Conservation (phyloP, 768 basidiomycete species). For the Mycena rosella region DNA sequence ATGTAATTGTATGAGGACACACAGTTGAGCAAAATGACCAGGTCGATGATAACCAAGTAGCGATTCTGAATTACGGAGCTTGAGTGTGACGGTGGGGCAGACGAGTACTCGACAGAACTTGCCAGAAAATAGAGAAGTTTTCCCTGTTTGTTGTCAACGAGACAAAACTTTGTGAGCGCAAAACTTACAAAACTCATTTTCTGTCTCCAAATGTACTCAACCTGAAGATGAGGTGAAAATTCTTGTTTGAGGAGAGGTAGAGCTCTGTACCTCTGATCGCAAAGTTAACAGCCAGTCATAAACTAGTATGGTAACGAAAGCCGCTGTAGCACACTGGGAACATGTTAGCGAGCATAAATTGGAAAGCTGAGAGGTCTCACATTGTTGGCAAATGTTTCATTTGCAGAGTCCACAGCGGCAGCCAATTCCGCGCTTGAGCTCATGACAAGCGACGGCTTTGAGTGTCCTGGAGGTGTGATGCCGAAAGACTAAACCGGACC, state of each 20-base stretch:
- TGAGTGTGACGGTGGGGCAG: not conserved
- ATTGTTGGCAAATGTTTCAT: conserved; percentile 1
- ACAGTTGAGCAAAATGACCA: conserved; percentile 7
- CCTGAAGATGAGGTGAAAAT: not conserved
- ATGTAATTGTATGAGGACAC: not conserved
- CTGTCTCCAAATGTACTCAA: conserved; percentile 7
- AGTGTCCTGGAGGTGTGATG: too few species aligned
- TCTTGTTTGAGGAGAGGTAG: not conserved
- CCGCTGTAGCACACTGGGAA: not conserved
- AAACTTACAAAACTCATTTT: conserved; percentile 4
- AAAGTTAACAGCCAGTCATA: conserved; percentile 4
- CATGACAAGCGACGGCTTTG: too few species aligned
- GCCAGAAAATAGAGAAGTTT: not conserved
- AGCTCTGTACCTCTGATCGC: not conserved
- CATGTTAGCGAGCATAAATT: not conserved
- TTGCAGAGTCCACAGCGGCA: not conserved
- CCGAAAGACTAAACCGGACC: too few species aligned
- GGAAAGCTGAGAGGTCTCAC: not conserved
- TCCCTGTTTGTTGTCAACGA: not conserved
- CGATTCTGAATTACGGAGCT: not conserved
- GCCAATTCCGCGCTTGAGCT: too few species aligned
- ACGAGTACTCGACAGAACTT: not conserved
- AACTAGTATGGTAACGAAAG: not conserved
- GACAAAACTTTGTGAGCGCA: too few species aligned
- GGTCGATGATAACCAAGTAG: conserved; percentile 3